phyloP scores from a whole-genome alignment of 2,329 filamentous ascomycete species.

The Ploettnerulaceae sp. region DNA sequence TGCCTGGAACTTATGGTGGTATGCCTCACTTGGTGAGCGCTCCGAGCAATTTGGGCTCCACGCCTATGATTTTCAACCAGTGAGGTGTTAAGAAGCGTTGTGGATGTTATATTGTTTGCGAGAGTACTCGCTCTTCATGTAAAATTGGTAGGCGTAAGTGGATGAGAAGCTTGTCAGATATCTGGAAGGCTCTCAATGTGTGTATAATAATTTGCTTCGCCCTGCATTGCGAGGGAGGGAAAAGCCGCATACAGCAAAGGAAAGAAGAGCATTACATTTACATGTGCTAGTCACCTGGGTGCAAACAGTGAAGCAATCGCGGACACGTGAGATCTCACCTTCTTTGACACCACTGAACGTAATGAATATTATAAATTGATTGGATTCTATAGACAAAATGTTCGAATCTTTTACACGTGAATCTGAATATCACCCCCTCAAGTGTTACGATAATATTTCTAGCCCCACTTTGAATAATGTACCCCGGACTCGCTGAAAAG shows the following conservation, averaged over 20 bases:
- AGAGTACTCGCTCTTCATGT: conserved; percentile 8
- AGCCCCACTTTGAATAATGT: no score
- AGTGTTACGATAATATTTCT: no score
- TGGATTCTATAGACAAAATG: no score
- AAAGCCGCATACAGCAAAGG: conserved; percentile 2
- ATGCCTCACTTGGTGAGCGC: conserved; percentile 28
- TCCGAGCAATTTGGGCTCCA: conserved; percentile 27
- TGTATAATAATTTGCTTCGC: conserved; percentile 8
- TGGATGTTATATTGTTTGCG: no score
- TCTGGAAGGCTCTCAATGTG: not conserved
- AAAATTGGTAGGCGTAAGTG: conserved; percentile 7
- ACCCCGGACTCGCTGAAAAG: not conserved
- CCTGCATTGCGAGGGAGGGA: conserved; percentile 7
- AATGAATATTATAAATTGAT: no score
- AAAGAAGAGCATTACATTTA: conserved; percentile 4
- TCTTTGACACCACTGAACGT: no score
- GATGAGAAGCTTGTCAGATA: not conserved
- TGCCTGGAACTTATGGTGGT: conserved; percentile 27
- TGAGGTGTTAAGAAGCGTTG: no score
- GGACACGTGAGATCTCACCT: no score
- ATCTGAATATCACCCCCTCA: no score
- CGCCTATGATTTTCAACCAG: conserved; percentile 34
- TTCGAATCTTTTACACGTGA: no score
- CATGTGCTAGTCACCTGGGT: not conserved
- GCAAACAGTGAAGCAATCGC: not conserved